Conservation (phyloP, 2,329 filamentous ascomycete species). For the Lecanicillium sp. region DNA sequence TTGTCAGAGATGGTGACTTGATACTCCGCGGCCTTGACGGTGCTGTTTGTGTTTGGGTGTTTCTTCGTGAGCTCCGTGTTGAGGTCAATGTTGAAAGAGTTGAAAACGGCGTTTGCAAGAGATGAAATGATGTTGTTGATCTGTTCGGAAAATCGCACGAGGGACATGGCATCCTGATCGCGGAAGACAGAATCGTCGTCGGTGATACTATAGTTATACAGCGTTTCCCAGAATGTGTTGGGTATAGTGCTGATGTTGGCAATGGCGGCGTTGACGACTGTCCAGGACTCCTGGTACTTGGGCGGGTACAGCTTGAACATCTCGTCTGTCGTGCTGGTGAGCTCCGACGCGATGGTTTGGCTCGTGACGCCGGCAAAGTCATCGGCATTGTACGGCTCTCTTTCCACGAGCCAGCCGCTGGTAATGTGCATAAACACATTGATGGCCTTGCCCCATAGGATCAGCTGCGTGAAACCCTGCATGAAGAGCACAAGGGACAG, state of each 20-base stretch:
- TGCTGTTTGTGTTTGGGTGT: slow-evolving; percentile 16
- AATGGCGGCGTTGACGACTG: slow-evolving; percentile 21
- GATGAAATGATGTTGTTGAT: not conserved
- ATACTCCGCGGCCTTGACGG: slow-evolving; percentile 16
- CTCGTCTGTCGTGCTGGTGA: slow-evolving; percentile 16
- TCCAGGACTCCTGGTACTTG: slow-evolving; percentile 18
- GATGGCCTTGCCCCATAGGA: slow-evolving; percentile 38
- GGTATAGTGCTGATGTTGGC: slow-evolving; percentile 24
- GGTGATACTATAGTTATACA: slow-evolving; percentile 14
- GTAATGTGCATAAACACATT: slow-evolving; percentile 23
- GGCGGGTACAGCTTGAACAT: slow-evolving; percentile 26
- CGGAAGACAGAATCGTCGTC: slow-evolving; percentile 7
- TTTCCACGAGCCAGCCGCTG: slow-evolving; percentile 1
- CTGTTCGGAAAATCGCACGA: not conserved
- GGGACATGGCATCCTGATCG: slow-evolving; percentile 1
- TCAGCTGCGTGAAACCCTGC: slow-evolving; percentile 55
- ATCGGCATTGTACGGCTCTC: slow-evolving; percentile 12
- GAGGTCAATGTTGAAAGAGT: slow-evolving; percentile 23
- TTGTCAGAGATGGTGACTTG: slow-evolving; percentile 20
- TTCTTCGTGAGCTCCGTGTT: slow-evolving; percentile 20
- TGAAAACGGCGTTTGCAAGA: slow-evolving; percentile 10
- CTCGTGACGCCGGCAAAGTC: slow-evolving; percentile 19
- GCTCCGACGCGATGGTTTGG: slow-evolving; percentile 13
- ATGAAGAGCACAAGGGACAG: slow-evolving; percentile 57
- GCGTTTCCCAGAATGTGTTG: slow-evolving; percentile 23